Evolutionary conservation across 1,284 basidiomycete species (phyloP).

Genomic region (Sanguinoderma infundibulare): DNA sequence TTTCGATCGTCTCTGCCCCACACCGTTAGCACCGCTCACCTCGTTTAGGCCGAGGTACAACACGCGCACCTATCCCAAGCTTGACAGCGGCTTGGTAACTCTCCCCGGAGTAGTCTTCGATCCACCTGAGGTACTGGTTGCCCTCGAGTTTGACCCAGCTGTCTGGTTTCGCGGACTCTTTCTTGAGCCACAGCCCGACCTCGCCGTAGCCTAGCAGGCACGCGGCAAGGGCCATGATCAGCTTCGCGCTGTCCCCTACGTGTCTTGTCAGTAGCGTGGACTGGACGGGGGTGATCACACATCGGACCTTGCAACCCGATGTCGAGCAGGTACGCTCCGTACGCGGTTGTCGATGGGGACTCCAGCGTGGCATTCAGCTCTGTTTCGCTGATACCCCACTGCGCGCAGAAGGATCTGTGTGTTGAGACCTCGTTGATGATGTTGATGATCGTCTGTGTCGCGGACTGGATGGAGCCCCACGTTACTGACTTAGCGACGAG

Average conservation of each 20-base stretch:
- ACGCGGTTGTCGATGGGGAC: constrained; percentile 75
- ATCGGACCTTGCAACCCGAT: constrained; percentile 66
- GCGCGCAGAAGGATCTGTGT: constrained; percentile 73
- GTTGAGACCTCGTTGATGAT: constrained; percentile 75
- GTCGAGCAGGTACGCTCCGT: constrained; percentile 87
- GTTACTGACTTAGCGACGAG: constrained; percentile 79
- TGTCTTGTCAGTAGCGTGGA: background rate
- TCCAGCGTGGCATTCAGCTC: constrained; percentile 71
- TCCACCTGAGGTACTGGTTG: constrained; percentile 83
- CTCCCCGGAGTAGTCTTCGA: constrained; percentile 79
- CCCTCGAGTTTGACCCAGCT: constrained; percentile 62
- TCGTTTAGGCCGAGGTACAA: background rate
- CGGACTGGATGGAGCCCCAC: constrained; percentile 67
- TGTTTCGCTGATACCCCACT: constrained; percentile 67
- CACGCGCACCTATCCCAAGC: constrained; percentile 66
- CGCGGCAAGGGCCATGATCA: constrained; percentile 83
- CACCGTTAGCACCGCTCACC: background rate
- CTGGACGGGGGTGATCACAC: background rate
- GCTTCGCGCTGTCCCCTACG: constrained; percentile 71
- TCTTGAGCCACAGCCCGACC: constrained; percentile 83
- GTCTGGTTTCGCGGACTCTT: constrained; percentile 51
- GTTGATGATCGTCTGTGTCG: constrained; percentile 69
- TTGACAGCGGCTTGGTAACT: constrained; percentile 76
- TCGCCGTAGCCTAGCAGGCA: constrained; percentile 96
- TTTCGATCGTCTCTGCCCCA: constrained; percentile 63